These are phyloP conservation scores for Gentiana macrophylla DNA, from an alignment of 257 asterid species.

Conservation along the genomic window DNA sequence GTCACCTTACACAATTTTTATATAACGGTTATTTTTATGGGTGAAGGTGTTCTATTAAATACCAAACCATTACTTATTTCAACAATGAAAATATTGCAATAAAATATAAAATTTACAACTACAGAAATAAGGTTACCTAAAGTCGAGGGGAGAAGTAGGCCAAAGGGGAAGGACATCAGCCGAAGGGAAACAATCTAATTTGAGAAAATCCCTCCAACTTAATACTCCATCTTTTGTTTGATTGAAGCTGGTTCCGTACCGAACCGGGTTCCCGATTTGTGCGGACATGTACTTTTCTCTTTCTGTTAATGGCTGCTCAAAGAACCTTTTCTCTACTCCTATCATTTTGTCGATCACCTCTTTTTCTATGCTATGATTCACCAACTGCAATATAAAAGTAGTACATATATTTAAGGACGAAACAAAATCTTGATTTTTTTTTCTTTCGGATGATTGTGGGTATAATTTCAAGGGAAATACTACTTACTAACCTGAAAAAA, in stretches of 20 bases:
- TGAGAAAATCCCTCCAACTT: constrained; percentile 31
- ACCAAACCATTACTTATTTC: no score
- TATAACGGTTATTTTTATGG: no score
- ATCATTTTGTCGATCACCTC: constrained; percentile 9
- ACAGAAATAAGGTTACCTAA: constrained; percentile 9
- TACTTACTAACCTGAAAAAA: constrained; percentile 21
- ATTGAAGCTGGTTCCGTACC: constrained; percentile 26
- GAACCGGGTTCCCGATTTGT: constrained; percentile 18
- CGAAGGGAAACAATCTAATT: constrained; percentile 18
- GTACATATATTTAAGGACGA: not conserved
- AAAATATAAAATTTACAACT: no score
- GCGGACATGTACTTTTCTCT: constrained; percentile 24
- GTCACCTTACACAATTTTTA: no score
- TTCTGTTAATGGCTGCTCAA: constrained; percentile 24
- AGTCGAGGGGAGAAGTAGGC: constrained; percentile 24
- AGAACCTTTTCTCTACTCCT: constrained; percentile 11
- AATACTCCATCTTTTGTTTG: constrained; percentile 23
- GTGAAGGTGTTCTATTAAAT: no score
- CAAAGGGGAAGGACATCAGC: constrained; percentile 12
- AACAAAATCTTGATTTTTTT: not conserved
- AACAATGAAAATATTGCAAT: no score
- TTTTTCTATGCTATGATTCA: constrained; percentile 22
- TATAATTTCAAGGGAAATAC: no score
- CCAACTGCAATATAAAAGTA: constrained; percentile 16
- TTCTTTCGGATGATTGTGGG: not conserved